Evolutionary conservation across 345 rosid species (phyloP).

Genomic region (Boechera divaricarpa): DNA sequence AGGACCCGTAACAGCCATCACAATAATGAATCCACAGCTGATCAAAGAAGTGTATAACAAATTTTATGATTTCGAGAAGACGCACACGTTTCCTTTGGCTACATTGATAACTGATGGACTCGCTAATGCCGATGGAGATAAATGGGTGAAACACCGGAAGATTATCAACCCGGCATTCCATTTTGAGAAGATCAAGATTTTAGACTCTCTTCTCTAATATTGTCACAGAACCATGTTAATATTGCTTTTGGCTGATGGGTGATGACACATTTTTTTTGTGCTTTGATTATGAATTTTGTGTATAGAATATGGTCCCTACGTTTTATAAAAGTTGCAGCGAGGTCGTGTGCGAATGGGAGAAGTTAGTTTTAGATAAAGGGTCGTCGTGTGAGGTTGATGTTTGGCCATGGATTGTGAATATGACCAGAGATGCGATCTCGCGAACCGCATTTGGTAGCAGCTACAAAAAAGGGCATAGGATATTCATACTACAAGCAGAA

Average conservation of each 20-base stretch:
- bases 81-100: constrained; percentile 26
- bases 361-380: constrained; percentile 33
- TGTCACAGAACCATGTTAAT: neutral
- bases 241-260: neutral
- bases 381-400: constrained; percentile 46
- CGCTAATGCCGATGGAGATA: constrained; percentile 43
- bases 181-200: constrained; percentile 50
- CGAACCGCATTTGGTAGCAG: constrained; percentile 54
- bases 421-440: constrained; percentile 54
- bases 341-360: constrained; percentile 45
- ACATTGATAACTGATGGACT: constrained; percentile 44
- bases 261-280: neutral
- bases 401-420: constrained; percentile 47
- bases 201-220: neutral
- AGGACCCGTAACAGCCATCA: constrained; percentile 53
- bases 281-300: neutral
- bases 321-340: constrained; percentile 41
- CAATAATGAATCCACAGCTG: constrained; percentile 48
- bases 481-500: constrained; percentile 47
- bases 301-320: constrained; percentile 41
- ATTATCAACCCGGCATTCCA: constrained; percentile 57
- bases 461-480: constrained; percentile 49
- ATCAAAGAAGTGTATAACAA: constrained; percentile 48
- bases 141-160: constrained; percentile 53
- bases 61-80: constrained; percentile 47